Evolutionary conservation across 345 rosid species (phyloP).

Genomic region (Anastatica hierochuntica): DNA sequence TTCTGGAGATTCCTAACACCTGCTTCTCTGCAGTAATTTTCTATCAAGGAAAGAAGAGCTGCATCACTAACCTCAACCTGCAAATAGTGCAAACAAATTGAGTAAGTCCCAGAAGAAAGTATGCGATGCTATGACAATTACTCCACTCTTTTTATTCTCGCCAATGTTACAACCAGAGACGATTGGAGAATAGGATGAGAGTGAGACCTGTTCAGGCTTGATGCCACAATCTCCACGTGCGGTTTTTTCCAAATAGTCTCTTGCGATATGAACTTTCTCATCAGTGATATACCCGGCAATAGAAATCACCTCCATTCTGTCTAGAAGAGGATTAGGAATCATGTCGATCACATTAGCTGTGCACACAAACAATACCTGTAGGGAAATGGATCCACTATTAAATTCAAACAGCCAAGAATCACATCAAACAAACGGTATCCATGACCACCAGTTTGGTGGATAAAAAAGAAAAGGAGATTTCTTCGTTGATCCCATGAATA

Average conservation of each 20-base stretch:
- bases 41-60: constrained; percentile 68
- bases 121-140: neutral
- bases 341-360: constrained; percentile 80
- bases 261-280: constrained; percentile 89
- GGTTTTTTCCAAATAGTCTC: constrained; percentile 71
- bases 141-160: neutral
- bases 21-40: constrained; percentile 85
- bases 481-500: neutral
- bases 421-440: neutral
- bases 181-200: neutral
- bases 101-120: neutral
- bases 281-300: constrained; percentile 92
- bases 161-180: neutral
- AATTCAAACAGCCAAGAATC: neutral
- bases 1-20: constrained; percentile 93
- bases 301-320: constrained; percentile 89
- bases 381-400: neutral
- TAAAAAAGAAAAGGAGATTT: too few species aligned
- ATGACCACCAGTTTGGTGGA: neutral
- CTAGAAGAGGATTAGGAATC: constrained; percentile 83
- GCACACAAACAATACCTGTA: constrained; percentile 66
- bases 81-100: constrained; percentile 3
- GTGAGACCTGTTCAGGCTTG: constrained; percentile 67
- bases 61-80: too few species aligned
- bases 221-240: constrained; percentile 74